Evolutionary conservation across 345 rosid genomes (phyloP).

Genomic region (Linum lewisii): DNA sequence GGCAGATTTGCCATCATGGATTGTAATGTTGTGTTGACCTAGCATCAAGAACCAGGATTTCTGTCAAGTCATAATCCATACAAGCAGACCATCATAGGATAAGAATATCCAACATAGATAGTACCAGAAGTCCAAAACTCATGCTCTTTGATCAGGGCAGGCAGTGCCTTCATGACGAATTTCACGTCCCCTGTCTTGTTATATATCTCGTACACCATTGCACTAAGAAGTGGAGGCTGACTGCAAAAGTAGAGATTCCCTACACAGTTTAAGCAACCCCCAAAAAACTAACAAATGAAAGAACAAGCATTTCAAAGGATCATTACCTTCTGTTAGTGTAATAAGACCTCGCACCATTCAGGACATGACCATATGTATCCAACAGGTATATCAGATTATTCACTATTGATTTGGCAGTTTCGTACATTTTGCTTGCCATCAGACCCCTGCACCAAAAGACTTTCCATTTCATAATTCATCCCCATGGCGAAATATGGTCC

Average conservation of each 20-base stretch:
- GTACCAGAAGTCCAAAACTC: constrained; percentile 78
- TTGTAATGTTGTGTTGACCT: constrained; percentile 58
- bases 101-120: neutral
- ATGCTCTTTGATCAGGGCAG: constrained; percentile 64
- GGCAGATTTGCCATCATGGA: constrained; percentile 36
- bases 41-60: constrained; percentile 5
- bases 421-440: constrained; percentile 74
- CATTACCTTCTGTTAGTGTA: constrained; percentile 77
- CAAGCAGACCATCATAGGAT: neutral
- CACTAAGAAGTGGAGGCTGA: constrained; percentile 84
- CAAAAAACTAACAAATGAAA: neutral
- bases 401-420: constrained; percentile 63
- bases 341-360: constrained; percentile 73
- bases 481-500: neutral
- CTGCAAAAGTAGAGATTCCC: constrained; percentile 24
- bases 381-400: constrained; percentile 58
- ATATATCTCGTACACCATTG: constrained; percentile 69
- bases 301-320: constrained; percentile 2
- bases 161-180: constrained; percentile 44
- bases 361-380: constrained; percentile 60
- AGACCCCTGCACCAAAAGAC: constrained; percentile 51
- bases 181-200: constrained; percentile 52
- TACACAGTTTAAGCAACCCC: neutral
- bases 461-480: neutral
- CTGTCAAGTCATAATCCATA: neutral